Conservation (phyloP, 257 asterid species). For the Capsicum rhomboideum region DNA sequence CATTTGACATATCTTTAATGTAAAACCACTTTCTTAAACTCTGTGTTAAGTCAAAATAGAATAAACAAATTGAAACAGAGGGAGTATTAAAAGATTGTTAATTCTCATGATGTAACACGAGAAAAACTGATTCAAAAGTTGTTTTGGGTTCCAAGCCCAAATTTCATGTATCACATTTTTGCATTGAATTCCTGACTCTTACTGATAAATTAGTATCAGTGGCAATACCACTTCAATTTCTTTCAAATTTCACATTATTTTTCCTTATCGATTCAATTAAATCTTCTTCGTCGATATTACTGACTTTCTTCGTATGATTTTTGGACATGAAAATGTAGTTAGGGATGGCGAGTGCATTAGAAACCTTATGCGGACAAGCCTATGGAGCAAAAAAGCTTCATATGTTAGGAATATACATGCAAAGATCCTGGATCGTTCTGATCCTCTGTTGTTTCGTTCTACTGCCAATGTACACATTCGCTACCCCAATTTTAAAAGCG, state of each 20-base stretch:
- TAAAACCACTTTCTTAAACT: too few relatives aligned
- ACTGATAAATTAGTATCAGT: background rate
- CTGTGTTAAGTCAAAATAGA: too few relatives aligned
- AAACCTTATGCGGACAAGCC: conserved; percentile 36
- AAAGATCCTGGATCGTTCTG: conserved; percentile 24
- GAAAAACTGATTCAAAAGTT: background rate
- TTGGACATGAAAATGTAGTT: conserved; percentile 4
- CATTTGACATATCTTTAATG: too few relatives aligned
- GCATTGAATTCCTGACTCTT: background rate
- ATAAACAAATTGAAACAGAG: too few relatives aligned
- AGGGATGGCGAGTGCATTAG: conserved; percentile 40
- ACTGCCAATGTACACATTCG: conserved; percentile 18
- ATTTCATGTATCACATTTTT: background rate
- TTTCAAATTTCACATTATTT: background rate
- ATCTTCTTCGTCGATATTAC: background rate
- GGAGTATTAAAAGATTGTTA: background rate
- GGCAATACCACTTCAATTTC: background rate
- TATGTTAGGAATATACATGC: conserved; percentile 28
- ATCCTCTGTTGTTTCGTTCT: conserved; percentile 11
- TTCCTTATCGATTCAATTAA: background rate
- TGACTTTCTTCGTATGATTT: background rate
- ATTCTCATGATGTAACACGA: background rate
- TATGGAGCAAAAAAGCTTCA: conserved; percentile 23
- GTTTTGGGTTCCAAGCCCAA: background rate
- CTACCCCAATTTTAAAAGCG: conserved; percentile 25